Conservation (phyloP, 768 basidiomycete genomes). For the Amanita subjunquillea region DNA sequence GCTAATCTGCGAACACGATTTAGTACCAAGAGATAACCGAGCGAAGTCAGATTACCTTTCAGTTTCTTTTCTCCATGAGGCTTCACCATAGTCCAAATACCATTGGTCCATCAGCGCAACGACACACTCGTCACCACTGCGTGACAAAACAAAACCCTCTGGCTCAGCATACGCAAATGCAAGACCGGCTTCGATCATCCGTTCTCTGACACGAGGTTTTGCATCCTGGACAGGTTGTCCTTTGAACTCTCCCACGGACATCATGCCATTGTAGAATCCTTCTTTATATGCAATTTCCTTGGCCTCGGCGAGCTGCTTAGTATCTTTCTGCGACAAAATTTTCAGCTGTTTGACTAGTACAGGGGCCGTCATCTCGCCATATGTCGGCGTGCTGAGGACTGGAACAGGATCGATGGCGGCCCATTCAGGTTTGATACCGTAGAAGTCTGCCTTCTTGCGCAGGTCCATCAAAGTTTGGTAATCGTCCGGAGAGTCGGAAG, state of each 20-base stretch:
- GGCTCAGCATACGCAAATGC: constrained; percentile 95
- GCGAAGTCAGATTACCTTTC: constrained; percentile 49
- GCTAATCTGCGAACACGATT: constrained; percentile 43
- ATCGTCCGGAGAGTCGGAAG: constrained; percentile 98
- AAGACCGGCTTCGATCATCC: constrained; percentile 66
- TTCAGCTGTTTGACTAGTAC: constrained; percentile 81
- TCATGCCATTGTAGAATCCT: constrained; percentile 91
- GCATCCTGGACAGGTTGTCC: constrained; percentile 85
- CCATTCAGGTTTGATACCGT: constrained; percentile 90
- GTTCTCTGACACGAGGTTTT: constrained; percentile 78
- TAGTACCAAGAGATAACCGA: background rate
- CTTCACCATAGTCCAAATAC: constrained; percentile 97
- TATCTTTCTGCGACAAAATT: constrained; percentile 92
- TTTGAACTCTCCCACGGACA: constrained; percentile 87
- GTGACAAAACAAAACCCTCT: constrained; percentile 79
- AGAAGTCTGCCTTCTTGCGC: constrained; percentile 93
- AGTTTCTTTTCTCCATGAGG: constrained; percentile 76
- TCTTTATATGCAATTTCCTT: constrained; percentile 99
- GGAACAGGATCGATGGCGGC: constrained; percentile 76
- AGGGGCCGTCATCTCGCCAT: constrained; percentile 85
- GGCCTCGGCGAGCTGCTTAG: constrained; percentile 87
- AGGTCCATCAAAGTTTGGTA: constrained; percentile 84
- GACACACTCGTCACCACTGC: constrained; percentile 95
- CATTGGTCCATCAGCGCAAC: constrained; percentile 98
- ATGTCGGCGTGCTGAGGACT: constrained; percentile 82